Base-by-base conservation (phyloP, 305 asterid genomes). In the Rubia balearica region DNA sequence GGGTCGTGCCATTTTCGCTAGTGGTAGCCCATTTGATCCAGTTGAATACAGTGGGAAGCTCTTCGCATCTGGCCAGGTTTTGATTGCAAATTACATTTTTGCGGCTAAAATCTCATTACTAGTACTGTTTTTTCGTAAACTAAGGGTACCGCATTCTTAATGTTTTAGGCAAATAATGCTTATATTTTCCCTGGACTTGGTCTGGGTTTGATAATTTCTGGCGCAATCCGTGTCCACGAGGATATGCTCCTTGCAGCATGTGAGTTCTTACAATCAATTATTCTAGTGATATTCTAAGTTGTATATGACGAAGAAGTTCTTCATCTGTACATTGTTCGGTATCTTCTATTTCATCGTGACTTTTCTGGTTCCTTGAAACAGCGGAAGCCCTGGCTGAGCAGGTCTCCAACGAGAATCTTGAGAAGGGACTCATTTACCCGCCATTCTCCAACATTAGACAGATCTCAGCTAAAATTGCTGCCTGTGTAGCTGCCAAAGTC, bases 191-290 rank as follows among this genome's bases (percentile, higher is more conserved):
- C 99, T 65, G 98, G 99, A 73, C 75, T 95, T 51, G 99, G 99
- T 67, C 91, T 95, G 16, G 99, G 99, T 21, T 83, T 95, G 86
- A 87, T 92, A 46, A 92, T 92, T 24, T 92, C 98, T 55, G 99
- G 98, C 17, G 97, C 99, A n/a, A 91, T 94, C 72, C 93, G 98
- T 43, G 99, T 94, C 69, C 99, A 91, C 17, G 98, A 88, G 42
- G 98, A 94, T 70, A 91, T 94, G 96, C 98, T 94, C 76, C 84
- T 94, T 60, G 95, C 92, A 73, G 99, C 99, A 71, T 94, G 99
- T 94, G 80, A 94, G 97, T 86, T 75, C 56, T 73, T 49, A 1
- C 48, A 27, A 40, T 65, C 43, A 2, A 27, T 51, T 53, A 61
- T 43, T 55, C 8, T 30, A 62, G 27, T 67, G 16, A 10, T 10